Base-by-base conservation (phyloP, 345 rosid genomes). In the Cochlearia excelsa region DNA sequence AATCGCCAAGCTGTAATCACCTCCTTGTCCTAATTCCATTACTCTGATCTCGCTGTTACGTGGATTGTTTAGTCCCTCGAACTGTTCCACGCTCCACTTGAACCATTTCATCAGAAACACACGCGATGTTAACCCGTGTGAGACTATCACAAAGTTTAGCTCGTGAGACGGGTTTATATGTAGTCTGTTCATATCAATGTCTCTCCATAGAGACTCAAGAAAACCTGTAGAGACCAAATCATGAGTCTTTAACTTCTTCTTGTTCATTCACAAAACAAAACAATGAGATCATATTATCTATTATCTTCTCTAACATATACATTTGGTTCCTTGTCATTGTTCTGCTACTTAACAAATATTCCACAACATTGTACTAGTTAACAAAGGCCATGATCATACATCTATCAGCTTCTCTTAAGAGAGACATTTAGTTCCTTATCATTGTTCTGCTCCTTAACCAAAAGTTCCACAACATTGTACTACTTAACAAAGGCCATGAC, bases 81-180 rank as follows among this genome's bases (percentile, higher is more conserved):
- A 87, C 54, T 90, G 97, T 53, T 87, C 88, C 1, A 94, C 96
- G 0, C 86, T 84, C 97, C 99, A 90, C 75, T 90, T 87, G 74
- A 90, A 90, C 99, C 99, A 94, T 72, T 90, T 94, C 99, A 87
- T 87, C 48, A 94, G 86, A 82, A 94, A 90, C 10, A 94, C 96
- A 0, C 96, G 87, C 0, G 80, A 69, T 1, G 99, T 77, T 62
- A 90, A 73, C 7, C 97, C 97, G 27, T 90, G 97, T 3, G 95
- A 73, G 55, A 90, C 77, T 1, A 94, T 89, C 59, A 87, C 81
- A 55, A 90, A 90, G 75, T 90, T 90, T 26, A 94, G 75, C 58
- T 94, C 99, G 3, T 78, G 62, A 6, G 83, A 57, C 35, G 90
- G 78, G 51, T 78, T 78, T 11, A 54, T 72, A 8, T 80, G 81